Evolutionary conservation across 2,329 filamentous ascomycete genomes (phyloP), one percentile per base, ranked within the genome.

Genomic region (Aspergillus calidoustus): DNA sequence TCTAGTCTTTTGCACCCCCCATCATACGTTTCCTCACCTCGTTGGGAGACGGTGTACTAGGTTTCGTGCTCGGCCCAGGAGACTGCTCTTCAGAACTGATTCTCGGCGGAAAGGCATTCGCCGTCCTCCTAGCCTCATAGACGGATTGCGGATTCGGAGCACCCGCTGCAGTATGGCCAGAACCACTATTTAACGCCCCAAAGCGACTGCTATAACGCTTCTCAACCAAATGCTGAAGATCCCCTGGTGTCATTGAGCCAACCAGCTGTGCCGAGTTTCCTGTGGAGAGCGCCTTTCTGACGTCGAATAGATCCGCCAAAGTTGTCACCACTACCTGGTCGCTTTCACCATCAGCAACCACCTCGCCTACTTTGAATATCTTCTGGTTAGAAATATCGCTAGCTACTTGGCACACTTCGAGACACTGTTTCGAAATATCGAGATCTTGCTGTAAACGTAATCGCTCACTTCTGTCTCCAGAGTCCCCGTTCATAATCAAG

Each of bases 261-360:
- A 80, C 66, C 53, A 78, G 62, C 59, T 79, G 74, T 43, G 71
- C 70, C 50, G 77, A 78, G 28, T 71, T 72, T 30, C 63, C 69
- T 61, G 66, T 76, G 6, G 77, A 74, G 56, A 67, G 53, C 41
- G 72, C 76, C 67, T 76, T 79, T 61, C 68, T 73, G 55, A 80
- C 68, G 64, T 79, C 70, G 59, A 81, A 80, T 55, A 80, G 69
- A 71, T 79, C 78, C 44, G 76, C 77, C 61, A 78, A 65, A 62
- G 77, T 80, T 60, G 72, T 79, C 59, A 81, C 71, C 60, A 81
- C 74, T 31, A 80, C 70, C 69, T 79, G 76, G 68, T 79, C 74
- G 64, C 75, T 77, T 55, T 78, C 70, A 25, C 64, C 71, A 49
- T 79, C 74, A 50, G 74, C 75, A 70, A 76, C 61, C 9, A 72